Evolutionary conservation across 345 rosid species (phyloP).

Genomic region (Hibiscus tridactylites): DNA sequence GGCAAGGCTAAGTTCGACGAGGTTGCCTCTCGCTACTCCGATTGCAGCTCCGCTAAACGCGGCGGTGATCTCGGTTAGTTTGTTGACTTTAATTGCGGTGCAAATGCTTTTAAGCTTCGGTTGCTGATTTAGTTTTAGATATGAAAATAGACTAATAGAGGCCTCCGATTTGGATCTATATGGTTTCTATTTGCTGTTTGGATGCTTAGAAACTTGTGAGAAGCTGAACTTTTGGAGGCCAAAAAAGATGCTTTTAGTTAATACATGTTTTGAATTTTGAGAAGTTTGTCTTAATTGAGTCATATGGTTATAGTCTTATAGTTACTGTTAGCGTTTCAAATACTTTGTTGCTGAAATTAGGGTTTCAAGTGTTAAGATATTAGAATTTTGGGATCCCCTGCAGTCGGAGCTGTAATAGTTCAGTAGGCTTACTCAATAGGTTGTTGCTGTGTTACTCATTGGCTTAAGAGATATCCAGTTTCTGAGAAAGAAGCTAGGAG

Average conservation of each 20-base stretch:
- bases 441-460: background rate
- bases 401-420: background rate
- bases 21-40: conserved; percentile 68
- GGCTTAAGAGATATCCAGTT: background rate
- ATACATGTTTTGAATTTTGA: background rate
- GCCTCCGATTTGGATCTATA: background rate
- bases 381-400: background rate
- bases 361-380: background rate
- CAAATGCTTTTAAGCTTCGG: background rate
- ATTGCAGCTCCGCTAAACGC: conserved; percentile 96
- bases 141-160: background rate
- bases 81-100: background rate
- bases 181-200: background rate
- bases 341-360: background rate
- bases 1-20: conserved; percentile 78
- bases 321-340: background rate
- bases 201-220: background rate
- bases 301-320: background rate
- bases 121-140: background rate
- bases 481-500: background rate
- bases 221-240: background rate
- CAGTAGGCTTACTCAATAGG: background rate
- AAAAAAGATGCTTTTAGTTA: background rate
- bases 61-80: conserved; percentile 89
- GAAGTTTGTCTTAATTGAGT: background rate